Evolutionary conservation across 306 rosid genomes (phyloP), one percentile per base, ranked within the genome.

Genomic region (Neltuma alba): DNA sequence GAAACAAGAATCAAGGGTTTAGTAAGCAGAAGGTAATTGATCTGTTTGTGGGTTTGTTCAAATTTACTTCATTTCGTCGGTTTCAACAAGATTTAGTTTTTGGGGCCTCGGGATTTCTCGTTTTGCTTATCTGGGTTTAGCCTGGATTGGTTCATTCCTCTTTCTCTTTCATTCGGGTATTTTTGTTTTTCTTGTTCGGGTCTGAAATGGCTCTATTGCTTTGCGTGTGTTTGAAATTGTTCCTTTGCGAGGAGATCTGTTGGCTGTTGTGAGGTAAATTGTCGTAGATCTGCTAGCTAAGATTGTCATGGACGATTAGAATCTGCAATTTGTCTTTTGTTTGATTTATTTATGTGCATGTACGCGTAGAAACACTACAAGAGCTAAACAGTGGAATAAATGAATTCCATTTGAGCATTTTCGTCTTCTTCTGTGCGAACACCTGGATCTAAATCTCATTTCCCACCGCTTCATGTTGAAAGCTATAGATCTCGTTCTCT

Each of bases 401-500:
- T 33, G 36, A 33, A 33, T 33, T 33, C 36, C 36, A 33, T 33
- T 33, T 33, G 36, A 33, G 36, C 2, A 33, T 33, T 33, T 33
- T 33, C 36, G 2, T 33, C 36, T 33, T 33, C 36, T 33, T 33
- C 36, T 2, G 3, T 33, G 36, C 4, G 36, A 33, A 33, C 36
- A 33, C 36, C 36, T 33, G 36, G 36, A 33, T 33, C 36, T 33
- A 33, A 33, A 33, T 33, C 36, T 33, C 16, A 36, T 76, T 73
- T 27, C 15, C 55, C 41, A 20, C 58, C 28, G 52, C 62, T 21
- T 71, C 66, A 7, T 33, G 16, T 48, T 57, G 12, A 25, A 71
- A 79, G 20, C 47, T 58, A 40, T 82, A 82, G 91, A 91, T 88
- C 91, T 85, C 74, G 60, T 40, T 75, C 36, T 77, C 30, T 23